Base-by-base conservation (phyloP, 805 yeast genomes). In the Peterozyma toletana region DNA sequence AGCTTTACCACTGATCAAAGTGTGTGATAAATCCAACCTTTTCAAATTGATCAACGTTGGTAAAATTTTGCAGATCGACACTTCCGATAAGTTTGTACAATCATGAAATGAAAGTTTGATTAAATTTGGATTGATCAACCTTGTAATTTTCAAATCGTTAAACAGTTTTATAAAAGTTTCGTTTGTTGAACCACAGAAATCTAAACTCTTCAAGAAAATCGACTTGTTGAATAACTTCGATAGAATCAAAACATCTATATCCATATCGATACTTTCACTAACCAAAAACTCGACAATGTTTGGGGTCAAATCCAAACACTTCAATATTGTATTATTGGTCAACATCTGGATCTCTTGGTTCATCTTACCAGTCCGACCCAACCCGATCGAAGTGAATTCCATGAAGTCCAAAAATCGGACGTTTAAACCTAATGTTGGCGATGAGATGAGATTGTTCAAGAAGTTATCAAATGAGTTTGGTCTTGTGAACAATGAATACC, bases 291-390 rank as follows among this genome's bases (percentile, higher is more conserved):
- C 96, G 10, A 76, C 64, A 41, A 90, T 63, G 50, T 83, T 80
- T 0, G 87, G 84, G 1, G 86, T 80, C 46, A 77, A 60, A 41
- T 62, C 56, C 29, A 89, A 67, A 45, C 87, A 86, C 17, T 76
- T 68, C 38, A 75, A 60, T 18, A 89, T 78, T 2, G 96, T 89
- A 27, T 67, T 65, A 35, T 82, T 70, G 0, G 96, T 89, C 35
- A 89, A 87, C 86, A 86, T 86, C 62, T 89, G 95, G 53, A 89
- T 89, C 62, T 86, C 95, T 60, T 78, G 82, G 63, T 86, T 90
- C 96, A 89, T 89, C 52, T 83, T 75, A 10, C 86, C 87, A 0
- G 96, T 85, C 50, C 96, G 70, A 2, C 96, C 96, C 39, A 89
- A 70, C 0, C 96, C 96, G 40, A 90, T 80, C 0, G 91, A 82